phyloP scores from a whole-genome alignment of 306 rosid species.

The Dicorynia guianensis region DNA sequence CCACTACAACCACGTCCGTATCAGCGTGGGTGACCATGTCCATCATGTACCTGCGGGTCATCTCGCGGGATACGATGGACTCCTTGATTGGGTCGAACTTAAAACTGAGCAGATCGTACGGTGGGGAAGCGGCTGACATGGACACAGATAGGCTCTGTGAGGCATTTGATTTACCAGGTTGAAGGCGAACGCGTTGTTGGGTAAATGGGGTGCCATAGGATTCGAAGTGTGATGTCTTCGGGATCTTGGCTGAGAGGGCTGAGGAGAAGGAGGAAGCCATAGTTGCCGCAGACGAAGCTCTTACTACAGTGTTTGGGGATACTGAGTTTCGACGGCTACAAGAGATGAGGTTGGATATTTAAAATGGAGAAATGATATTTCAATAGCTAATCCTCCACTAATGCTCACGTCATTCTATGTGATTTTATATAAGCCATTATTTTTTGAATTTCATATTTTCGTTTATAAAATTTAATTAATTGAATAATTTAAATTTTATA shows the following conservation, averaged over 20 bases:
- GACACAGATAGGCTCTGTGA: conserved; percentile 40
- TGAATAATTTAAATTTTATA: no score
- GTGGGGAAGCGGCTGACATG: conserved; percentile 45
- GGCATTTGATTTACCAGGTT: conserved; percentile 13
- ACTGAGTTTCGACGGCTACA: neutral
- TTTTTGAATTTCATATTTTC: no score
- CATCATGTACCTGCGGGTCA: conserved; percentile 91
- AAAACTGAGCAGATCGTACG: conserved; percentile 39
- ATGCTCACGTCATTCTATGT: no score
- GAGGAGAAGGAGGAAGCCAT: conserved; percentile 67
- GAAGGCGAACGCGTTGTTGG: conserved; percentile 39
- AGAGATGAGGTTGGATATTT: neutral
- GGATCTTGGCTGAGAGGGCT: conserved; percentile 49
- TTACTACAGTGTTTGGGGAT: neutral
- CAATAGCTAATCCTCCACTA: no score
- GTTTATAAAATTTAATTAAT: no score
- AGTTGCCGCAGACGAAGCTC: conserved; percentile 24
- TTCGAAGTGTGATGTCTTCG: conserved; percentile 40
- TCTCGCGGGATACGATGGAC: conserved; percentile 81
- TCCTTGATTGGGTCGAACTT: conserved; percentile 53
- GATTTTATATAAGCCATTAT: no score
- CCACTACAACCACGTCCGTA: conserved; percentile 82
- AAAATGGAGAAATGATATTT: no score
- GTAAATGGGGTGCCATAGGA: conserved; percentile 42
- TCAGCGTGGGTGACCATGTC: conserved; percentile 91